Conservation (phyloP, 1,284 basidiomycete species). For the Leccinum angustisporum region DNA sequence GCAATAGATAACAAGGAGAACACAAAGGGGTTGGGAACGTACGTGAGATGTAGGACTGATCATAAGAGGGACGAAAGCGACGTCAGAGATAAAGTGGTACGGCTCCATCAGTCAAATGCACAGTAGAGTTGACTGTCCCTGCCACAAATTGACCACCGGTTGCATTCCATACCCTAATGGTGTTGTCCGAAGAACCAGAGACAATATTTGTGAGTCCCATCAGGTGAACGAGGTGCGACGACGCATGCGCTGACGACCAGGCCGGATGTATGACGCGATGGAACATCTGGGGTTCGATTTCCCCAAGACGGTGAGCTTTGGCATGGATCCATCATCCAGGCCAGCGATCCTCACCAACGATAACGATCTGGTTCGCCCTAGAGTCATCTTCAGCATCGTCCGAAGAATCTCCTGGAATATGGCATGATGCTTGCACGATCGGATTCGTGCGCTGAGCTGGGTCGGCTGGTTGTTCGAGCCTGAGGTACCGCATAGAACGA, state of each 20-base stretch:
- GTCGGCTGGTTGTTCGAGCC: not conserved
- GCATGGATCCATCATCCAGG: too few relatives aligned
- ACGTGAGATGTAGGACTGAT: not conserved
- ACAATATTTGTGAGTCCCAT: not conserved
- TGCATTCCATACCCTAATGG: not conserved
- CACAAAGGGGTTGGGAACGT: not conserved
- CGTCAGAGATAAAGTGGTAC: too few relatives aligned
- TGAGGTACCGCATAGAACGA: not conserved
- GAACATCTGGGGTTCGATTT: constrained; percentile 1
- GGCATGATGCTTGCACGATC: not conserved
- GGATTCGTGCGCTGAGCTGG: not conserved
- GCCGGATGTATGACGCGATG: not conserved
- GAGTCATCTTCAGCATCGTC: not conserved
- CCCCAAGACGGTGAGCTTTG: not conserved
- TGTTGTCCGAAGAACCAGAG: not conserved
- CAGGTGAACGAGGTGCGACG: too few relatives aligned
- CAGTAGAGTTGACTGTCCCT: too few relatives aligned
- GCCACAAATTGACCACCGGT: not conserved
- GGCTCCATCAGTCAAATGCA: too few relatives aligned
- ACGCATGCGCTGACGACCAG: too few relatives aligned
- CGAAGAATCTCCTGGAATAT: not conserved
- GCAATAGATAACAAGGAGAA: not conserved
- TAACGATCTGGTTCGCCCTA: not conserved
- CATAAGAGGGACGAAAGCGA: not conserved
- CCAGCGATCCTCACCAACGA: not conserved